Base-by-base conservation (phyloP, 208 protist species). In the Trypanosoma platydactyli region DNA sequence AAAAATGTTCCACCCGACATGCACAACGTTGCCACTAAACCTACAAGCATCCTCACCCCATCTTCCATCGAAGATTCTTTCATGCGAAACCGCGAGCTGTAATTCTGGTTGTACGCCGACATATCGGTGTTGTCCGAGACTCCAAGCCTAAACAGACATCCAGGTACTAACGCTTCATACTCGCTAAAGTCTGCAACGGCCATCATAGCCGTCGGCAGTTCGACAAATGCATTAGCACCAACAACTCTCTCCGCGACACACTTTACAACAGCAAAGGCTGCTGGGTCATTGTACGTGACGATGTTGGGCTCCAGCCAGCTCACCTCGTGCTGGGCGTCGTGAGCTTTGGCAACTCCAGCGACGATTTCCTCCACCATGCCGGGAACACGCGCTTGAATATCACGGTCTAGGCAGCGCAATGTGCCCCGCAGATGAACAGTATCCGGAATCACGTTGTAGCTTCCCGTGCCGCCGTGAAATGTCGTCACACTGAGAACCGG, bases 281-380 rank as follows among this genome's bases (percentile, higher is more conserved):
- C 68, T 7, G 81, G 76, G 50, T 92, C 81, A 59, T 92, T 92
- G 71, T 85, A 88, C 22, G 86, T 92, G 35, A 92, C 76, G 42
- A 92, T 92, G 60, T 92, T 91, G 20, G 86, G 86, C 73, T 85
- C 83, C 55, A 92, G 71, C 86, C 86, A 92, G 48, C 64, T 89
- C 68, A 92, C 45, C 46, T 79, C 77, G 40, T 82, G 71, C 33
- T 83, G 40, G 11, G 86, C 86, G 16, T 79, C 76, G 49, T 92
- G 84, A 3, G 83, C 84, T 53, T 71, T 76, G 2, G 83, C 61
- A 54, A 92, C 79, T 33, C 86, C 81, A n/a, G 81, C 60, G 24
- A 89, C 79, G 33, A 89, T 72, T 48, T 81, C 80, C 69, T 92
- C 83, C 69, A 92, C 85, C 59, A 89, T 57, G n/a, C 30, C 41